Evolutionary conservation across 2,329 filamentous ascomycete species (phyloP).

Genomic region (Thermomyces lanuginosus): DNA sequence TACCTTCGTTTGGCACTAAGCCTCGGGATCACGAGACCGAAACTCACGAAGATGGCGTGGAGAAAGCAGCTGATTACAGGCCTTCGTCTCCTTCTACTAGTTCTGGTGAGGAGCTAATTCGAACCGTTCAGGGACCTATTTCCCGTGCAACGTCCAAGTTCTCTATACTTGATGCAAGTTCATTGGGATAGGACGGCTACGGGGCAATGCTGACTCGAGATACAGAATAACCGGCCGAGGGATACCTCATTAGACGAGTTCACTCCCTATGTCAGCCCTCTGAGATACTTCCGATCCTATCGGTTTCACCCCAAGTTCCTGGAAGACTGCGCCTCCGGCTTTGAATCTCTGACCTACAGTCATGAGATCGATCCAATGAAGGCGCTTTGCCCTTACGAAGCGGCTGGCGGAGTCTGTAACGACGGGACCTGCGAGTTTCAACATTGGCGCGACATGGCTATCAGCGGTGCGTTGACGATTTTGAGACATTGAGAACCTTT

Average conservation of each 20-base stretch:
- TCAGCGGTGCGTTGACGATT: conserved; percentile 53
- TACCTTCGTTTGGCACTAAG: conserved; percentile 29
- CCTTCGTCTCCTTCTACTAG: conserved; percentile 11
- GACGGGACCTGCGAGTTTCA: conserved; percentile 58
- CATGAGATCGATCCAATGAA: conserved; percentile 66
- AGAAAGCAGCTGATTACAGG: conserved; percentile 10
- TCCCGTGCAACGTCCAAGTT: conserved; percentile 12
- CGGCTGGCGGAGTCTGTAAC: conserved; percentile 55
- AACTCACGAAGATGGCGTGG: conserved; percentile 16
- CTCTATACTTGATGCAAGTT: conserved; percentile 19
- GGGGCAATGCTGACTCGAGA: conserved; percentile 14
- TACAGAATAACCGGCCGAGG: conserved; percentile 12
- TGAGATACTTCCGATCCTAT: conserved; percentile 71
- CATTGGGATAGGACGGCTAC: conserved; percentile 6
- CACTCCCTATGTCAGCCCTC: conserved; percentile 64
- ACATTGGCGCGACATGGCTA: conserved; percentile 59
- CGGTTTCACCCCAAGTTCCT: conserved; percentile 72
- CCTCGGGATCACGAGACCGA: too few species aligned
- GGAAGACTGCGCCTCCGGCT: conserved; percentile 54
- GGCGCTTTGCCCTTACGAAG: conserved; percentile 61
- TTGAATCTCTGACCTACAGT: conserved; percentile 84
- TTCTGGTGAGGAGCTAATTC: conserved; percentile 18
- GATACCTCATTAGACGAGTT: conserved; percentile 17
- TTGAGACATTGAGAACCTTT: conserved; percentile 9
- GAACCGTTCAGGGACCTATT: conserved; percentile 15